phyloP scores from a whole-genome alignment of 176 grass and related monocot species.

The Rhipidocladum racemiflorum region DNA sequence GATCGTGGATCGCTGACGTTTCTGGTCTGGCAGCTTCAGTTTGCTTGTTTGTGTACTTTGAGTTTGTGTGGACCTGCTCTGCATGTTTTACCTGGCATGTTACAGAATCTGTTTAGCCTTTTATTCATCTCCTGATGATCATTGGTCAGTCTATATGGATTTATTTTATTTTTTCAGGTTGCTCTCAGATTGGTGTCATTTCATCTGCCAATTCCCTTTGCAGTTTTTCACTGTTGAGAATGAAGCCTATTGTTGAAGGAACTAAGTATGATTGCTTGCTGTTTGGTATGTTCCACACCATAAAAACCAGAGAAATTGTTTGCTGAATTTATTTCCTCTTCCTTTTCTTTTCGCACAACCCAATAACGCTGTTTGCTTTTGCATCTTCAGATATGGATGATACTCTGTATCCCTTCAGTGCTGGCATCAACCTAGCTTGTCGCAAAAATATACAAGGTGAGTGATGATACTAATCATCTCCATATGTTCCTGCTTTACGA shows the following conservation, averaged over 20 bases:
- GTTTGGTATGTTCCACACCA: slow-evolving; percentile 44
- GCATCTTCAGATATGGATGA: slow-evolving; percentile 74
- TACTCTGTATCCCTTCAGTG: slow-evolving; percentile 60
- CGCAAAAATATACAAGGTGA: slow-evolving; percentile 70
- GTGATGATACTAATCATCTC: background rate
- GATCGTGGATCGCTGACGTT: background rate
- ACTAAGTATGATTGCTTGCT: slow-evolving; percentile 68
- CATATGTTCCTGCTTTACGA: background rate
- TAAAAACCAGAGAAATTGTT: background rate
- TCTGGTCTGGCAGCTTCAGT: background rate
- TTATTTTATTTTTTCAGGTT: slow-evolving; percentile 1
- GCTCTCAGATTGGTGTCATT: background rate
- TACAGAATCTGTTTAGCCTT: background rate
- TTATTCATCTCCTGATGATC: background rate
- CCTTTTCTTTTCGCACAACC: background rate
- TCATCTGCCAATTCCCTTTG: background rate
- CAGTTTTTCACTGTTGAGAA: slow-evolving; percentile 21
- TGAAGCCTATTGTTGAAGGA: slow-evolving; percentile 41
- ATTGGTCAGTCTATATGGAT: background rate
- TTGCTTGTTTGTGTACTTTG: background rate
- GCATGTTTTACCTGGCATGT: background rate
- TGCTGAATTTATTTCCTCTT: background rate
- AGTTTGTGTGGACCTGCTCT: background rate
- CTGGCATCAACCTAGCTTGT: slow-evolving; percentile 65
- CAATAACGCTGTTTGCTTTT: background rate